phyloP scores from a whole-genome alignment of 1,284 basidiomycete species.

The Neolentinus lepideus region DNA sequence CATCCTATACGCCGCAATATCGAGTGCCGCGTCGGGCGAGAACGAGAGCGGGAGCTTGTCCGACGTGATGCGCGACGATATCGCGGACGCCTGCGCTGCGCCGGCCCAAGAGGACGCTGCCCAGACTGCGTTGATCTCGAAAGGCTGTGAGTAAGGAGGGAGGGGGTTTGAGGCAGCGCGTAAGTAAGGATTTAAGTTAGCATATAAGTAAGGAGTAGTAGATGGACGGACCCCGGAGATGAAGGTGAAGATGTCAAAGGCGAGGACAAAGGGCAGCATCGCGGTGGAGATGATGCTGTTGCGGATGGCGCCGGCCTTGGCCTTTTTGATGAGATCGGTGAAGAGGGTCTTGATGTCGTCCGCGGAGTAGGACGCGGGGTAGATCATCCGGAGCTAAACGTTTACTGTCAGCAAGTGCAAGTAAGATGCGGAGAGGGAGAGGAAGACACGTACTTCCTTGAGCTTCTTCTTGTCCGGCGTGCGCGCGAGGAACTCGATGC shows the following conservation, averaged over 20 bases:
- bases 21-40: not conserved
- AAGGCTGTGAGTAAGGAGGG: not conserved
- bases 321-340: not conserved
- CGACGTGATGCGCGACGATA: not conserved
- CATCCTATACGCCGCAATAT: not conserved
- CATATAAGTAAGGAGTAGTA: not conserved
- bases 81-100: not conserved
- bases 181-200: too few species aligned
- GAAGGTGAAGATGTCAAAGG: not conserved
- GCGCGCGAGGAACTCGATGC: not conserved
- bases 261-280: not conserved
- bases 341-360: not conserved
- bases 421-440: too few species aligned
- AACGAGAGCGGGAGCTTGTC: not conserved
- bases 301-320: not conserved
- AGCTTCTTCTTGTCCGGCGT: not conserved
- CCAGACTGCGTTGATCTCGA: not conserved
- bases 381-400: not conserved
- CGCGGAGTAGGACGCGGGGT: not conserved
- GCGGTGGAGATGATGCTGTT: not conserved
- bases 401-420: too few species aligned
- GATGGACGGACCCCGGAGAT: not conserved
- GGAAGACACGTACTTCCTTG: not conserved
- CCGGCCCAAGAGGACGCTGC: not conserved
- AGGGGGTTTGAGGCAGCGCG: too few species aligned